These are phyloP conservation scores for Simmondsia chinensis DNA, from an alignment of 148 eudicot species.

Conservation along the genomic window DNA sequence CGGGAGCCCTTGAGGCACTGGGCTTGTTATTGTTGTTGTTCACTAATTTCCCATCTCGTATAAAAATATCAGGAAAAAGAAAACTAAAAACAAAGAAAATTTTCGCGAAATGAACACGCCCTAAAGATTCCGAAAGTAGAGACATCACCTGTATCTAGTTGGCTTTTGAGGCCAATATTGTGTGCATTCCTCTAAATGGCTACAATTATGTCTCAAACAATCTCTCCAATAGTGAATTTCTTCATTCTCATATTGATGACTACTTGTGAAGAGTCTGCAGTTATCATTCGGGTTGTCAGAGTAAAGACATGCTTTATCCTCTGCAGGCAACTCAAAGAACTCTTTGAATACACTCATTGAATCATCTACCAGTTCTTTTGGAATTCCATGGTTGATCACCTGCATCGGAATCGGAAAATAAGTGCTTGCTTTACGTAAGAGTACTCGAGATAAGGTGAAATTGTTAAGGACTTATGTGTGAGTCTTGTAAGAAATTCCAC, in stretches of 20 bases:
- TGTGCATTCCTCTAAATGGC: constrained; percentile 34
- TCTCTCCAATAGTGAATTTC: constrained; percentile 53
- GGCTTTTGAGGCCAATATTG: constrained; percentile 50
- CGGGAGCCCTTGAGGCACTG: too few species aligned
- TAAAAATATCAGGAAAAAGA: too few species aligned
- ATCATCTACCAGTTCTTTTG: constrained; percentile 17
- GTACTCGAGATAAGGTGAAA: too few species aligned
- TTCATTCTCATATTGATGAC: constrained; percentile 21
- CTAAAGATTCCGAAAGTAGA: constrained; percentile 12
- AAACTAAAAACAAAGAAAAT: too few species aligned
- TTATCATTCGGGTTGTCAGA: constrained; percentile 15
- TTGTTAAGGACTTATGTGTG: too few species aligned
- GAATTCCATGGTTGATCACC: constrained; percentile 61
- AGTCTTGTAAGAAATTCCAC: too few species aligned
- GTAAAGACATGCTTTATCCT: constrained; percentile 27
- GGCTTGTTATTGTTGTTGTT: too few species aligned
- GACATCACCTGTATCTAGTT: constrained; percentile 34
- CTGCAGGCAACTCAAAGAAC: constrained; percentile 32
- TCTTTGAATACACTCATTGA: constrained; percentile 31
- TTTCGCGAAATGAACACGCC: neutral
- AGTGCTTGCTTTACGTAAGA: too few species aligned
- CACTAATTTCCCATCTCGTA: too few species aligned
- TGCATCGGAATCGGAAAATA: constrained; percentile 1
- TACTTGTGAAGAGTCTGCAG: constrained; percentile 40
- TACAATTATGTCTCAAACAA: constrained; percentile 36